Evolutionary conservation across 345 rosid species (phyloP).

Genomic region (Arabis alpina): DNA sequence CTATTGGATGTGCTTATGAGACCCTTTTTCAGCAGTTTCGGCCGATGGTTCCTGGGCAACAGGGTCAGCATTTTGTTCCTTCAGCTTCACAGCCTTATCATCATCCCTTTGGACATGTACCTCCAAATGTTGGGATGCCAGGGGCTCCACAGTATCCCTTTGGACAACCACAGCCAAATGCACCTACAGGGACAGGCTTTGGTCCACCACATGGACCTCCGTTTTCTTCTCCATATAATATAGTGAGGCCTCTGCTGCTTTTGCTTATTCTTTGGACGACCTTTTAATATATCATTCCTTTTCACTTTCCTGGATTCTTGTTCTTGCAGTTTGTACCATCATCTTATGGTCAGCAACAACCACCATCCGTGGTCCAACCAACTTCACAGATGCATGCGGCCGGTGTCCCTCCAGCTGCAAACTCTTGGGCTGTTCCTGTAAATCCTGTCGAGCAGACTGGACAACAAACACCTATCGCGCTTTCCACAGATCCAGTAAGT

Average conservation of each 20-base stretch:
- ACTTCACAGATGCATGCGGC: conserved; percentile 61
- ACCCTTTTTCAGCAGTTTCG: conserved; percentile 61
- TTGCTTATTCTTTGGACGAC: conserved; percentile 17
- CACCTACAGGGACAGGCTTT: conserved; percentile 49
- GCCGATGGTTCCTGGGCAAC: conserved; percentile 64
- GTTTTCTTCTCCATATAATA: conserved; percentile 57
- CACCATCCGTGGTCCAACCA: conserved; percentile 61
- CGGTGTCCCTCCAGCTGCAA: conserved; percentile 52
- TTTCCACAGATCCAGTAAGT: conserved; percentile 66
- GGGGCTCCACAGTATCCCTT: conserved; percentile 57
- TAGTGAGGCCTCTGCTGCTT: conserved; percentile 48
- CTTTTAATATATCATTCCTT: conserved; percentile 18
- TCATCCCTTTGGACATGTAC: conserved; percentile 72
- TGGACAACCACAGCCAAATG: conserved; percentile 60
- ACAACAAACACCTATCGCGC: conserved; percentile 57
- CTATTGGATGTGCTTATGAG: conserved; percentile 21
- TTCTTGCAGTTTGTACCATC: conserved; percentile 60
- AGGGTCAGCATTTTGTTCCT: conserved; percentile 61
- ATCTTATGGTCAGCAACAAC: conserved; percentile 69
- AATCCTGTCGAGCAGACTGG: conserved; percentile 59
- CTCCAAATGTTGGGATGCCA: conserved; percentile 45
- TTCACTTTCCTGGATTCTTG: conserved; percentile 19
- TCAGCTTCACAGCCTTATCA: conserved; percentile 70
- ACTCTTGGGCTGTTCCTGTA: conserved; percentile 67
- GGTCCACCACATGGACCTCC: conserved; percentile 65